phyloP scores from a whole-genome alignment of 495 filamentous ascomycete genomes.

The Neurospora sp. region DNA sequence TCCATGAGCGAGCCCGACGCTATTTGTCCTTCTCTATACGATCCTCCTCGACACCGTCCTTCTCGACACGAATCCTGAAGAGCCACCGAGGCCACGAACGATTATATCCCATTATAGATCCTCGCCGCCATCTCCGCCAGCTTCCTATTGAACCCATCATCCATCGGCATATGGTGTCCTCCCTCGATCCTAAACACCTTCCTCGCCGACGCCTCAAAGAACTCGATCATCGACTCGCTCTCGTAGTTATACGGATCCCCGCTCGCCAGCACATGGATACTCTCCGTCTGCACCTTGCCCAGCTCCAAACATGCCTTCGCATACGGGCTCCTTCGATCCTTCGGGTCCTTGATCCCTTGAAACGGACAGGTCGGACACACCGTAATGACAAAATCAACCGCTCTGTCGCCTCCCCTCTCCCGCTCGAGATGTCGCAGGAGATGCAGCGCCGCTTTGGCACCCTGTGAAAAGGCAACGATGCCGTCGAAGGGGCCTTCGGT shows the following conservation, averaged over 20 bases:
- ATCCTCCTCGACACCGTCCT: too few relatives aligned
- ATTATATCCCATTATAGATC: not conserved
- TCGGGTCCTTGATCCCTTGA: not conserved
- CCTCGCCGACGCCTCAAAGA: conserved; percentile 10
- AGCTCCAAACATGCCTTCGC: conserved; percentile 2
- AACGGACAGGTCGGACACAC: conserved; percentile 20
- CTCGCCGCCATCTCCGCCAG: not conserved
- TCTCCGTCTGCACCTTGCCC: conserved; percentile 7
- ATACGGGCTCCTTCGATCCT: not conserved
- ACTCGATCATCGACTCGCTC: conserved; percentile 16
- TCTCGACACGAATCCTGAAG: not conserved
- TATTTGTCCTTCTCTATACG: not conserved
- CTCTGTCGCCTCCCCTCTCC: not conserved
- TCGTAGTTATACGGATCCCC: conserved; percentile 16
- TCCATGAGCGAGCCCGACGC: not conserved
- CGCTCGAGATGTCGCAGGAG: conserved; percentile 13
- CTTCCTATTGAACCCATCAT: conserved; percentile 8
- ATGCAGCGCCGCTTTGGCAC: conserved; percentile 17
- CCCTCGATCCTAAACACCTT: conserved; percentile 13
- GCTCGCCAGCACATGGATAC: conserved; percentile 17
- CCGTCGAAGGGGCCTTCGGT: conserved; percentile 16
- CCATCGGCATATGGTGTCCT: conserved; percentile 18
- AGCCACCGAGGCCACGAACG: not conserved
- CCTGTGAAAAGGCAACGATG: conserved; percentile 22
- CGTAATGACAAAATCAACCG: conserved; percentile 9